These are phyloP conservation scores for Sugiyamaella smithiae DNA, from an alignment of 805 yeast species.

Conservation along the genomic window DNA sequence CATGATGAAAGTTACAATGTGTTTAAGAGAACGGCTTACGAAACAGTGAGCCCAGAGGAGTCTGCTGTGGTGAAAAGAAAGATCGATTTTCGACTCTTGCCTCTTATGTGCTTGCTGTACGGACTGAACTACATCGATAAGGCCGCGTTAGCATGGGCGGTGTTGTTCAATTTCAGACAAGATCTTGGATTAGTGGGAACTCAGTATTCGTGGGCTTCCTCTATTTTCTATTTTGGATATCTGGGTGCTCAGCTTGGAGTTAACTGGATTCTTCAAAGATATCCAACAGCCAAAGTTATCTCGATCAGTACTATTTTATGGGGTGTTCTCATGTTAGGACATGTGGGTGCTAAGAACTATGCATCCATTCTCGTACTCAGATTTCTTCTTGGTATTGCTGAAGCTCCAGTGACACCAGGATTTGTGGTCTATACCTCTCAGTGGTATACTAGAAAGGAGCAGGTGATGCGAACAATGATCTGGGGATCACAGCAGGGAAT, in stretches of 20 bases:
- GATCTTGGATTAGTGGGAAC: slow-evolving; percentile 32
- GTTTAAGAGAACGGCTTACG: background rate
- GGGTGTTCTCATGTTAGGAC: slow-evolving; percentile 20
- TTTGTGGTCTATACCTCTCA: slow-evolving; percentile 54
- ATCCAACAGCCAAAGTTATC: slow-evolving; percentile 22
- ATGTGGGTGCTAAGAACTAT: slow-evolving; percentile 38
- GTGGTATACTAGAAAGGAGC: slow-evolving; percentile 49
- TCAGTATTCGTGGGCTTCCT: slow-evolving; percentile 43
- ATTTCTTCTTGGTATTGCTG: slow-evolving; percentile 51
- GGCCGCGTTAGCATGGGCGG: slow-evolving; percentile 47
- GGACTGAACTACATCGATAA: slow-evolving; percentile 41
- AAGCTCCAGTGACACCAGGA: slow-evolving; percentile 55
- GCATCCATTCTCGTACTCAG: slow-evolving; percentile 48
- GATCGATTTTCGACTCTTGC: slow-evolving; percentile 22
- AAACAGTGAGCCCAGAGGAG: background rate
- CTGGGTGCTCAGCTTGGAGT: slow-evolving; percentile 45
- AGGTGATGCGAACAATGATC: slow-evolving; percentile 43
- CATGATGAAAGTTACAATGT: slow-evolving; percentile 1
- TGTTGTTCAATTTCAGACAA: slow-evolving; percentile 46
- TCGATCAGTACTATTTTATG: slow-evolving; percentile 18
- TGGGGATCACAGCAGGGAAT: slow-evolving; percentile 32
- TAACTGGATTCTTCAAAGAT: slow-evolving; percentile 36
- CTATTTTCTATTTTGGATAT: slow-evolving; percentile 45
- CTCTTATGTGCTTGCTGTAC: slow-evolving; percentile 18
- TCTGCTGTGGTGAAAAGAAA: slow-evolving; percentile 5